These are phyloP conservation scores for Lecanosticta acicola DNA, from an alignment of 2,329 filamentous ascomycete genomes.

Conservation along the genomic window DNA sequence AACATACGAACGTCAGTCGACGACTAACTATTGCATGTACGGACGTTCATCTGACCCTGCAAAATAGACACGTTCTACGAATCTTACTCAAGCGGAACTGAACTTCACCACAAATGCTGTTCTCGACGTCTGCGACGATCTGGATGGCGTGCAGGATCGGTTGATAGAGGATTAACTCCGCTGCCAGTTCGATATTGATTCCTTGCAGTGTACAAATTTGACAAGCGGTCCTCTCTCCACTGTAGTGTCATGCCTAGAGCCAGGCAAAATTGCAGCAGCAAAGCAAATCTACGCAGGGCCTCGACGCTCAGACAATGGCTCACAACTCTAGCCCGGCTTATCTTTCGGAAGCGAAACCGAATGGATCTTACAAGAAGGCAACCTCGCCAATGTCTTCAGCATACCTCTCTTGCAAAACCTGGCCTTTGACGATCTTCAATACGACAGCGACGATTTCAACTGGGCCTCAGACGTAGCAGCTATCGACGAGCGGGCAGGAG, in stretches of 20 bases:
- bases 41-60: too few relatives aligned
- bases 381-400: slow-evolving; percentile 33
- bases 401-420: slow-evolving; percentile 41
- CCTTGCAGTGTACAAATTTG: slow-evolving; percentile 26
- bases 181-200: slow-evolving; percentile 35
- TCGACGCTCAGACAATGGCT: slow-evolving; percentile 17
- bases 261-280: slow-evolving; percentile 29
- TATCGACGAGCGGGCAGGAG: slow-evolving; percentile 32
- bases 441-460: slow-evolving; percentile 34
- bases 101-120: slow-evolving; percentile 34
- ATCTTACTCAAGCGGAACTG: slow-evolving; percentile 28
- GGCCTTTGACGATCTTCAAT: slow-evolving; percentile 36
- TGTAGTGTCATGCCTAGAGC: slow-evolving; percentile 27
- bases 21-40: too few relatives aligned
- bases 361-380: slow-evolving; percentile 35
- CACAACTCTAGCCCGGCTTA: slow-evolving; percentile 39
- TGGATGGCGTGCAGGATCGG: slow-evolving; percentile 37
- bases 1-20: slow-evolving; percentile 17
- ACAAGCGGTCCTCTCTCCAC: background rate
- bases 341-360: slow-evolving; percentile 36
- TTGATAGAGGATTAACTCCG: slow-evolving; percentile 37
- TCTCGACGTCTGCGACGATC: slow-evolving; percentile 35
- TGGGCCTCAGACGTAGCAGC: slow-evolving; percentile 34
- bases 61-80: slow-evolving; percentile 16
- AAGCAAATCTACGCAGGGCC: slow-evolving; percentile 34